Evolutionary conservation across 2,329 filamentous ascomycete genomes (phyloP), one percentile per base, ranked within the genome.

Genomic region (Penicillium sp.): DNA sequence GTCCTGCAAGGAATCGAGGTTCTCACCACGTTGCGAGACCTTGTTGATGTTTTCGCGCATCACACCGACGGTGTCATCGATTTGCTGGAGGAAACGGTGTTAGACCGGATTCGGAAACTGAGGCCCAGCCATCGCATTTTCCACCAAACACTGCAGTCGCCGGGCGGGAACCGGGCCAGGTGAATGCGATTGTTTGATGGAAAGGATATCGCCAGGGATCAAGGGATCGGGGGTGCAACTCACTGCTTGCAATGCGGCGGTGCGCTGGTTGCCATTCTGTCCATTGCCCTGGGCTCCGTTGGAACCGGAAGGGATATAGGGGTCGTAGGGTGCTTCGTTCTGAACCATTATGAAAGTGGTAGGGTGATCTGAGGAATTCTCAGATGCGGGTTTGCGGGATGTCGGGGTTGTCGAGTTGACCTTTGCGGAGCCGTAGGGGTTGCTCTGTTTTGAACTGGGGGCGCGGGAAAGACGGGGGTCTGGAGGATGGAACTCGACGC

Each of bases 1-100:
- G 76, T 94, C 89, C 79, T 96, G 90, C 58, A 97, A 85, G 46
- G 87, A 87, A 75, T 96, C 90, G 58, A 97, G 84, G 66, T 88
- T 85, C 70, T 92, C 89, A 72, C 94, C 94, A 82, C 94, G 92
- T 77, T 97, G 88, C 41, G 90, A 92, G 59, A 96, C 90, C 78
- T 94, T 95, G 81, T 92, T 92, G 82, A 99, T 95, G 80, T 99
- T 99, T 75, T 96, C 88, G 69, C 89, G 87, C 93, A 99, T 97
- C 64, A 94, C 90, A 71, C 88, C 88, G 68, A 97, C 91, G 48
- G 93, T 96, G 71, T 92, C 90, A 75, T 97, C 89, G 77, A 99
- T 96, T 95, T 97, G 89, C 94, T 99, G 73, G 50, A 4, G 49
- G 52, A 40, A 18, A 18, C 18, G 52, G 43, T 46, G 60, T 69